A percentile compares a stretch with the other conserved stretches of the same genome.
Conservation (phyloP, 106 monocot species). For the Acorus gramineus region DNA sequence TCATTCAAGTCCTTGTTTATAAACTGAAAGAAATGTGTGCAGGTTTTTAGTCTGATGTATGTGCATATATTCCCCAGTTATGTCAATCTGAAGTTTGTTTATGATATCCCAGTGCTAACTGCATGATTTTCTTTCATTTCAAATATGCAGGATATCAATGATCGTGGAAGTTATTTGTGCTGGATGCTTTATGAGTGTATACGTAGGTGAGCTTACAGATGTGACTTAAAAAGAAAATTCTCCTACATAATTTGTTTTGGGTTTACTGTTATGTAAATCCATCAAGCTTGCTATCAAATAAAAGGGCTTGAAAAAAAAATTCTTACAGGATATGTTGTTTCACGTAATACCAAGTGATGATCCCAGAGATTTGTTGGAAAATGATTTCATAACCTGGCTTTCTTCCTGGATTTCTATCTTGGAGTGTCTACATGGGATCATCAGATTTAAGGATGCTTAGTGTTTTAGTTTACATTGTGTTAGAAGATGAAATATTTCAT, state of each 20-base stretch:
- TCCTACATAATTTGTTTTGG: neutral
- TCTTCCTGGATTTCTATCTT: too few species aligned
- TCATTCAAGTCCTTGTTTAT: too few species aligned
- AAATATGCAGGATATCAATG: constrained; percentile 59
- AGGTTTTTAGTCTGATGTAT: neutral
- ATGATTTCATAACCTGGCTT: too few species aligned
- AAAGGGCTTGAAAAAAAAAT: too few species aligned
- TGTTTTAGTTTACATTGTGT: too few species aligned
- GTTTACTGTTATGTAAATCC: neutral
- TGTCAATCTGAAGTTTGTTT: neutral
- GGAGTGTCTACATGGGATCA: too few species aligned
- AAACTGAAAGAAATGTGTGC: too few species aligned
- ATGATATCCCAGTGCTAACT: neutral
- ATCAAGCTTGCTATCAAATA: neutral
- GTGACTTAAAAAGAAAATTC: neutral
- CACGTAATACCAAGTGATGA: too few species aligned
- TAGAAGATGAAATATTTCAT: too few species aligned
- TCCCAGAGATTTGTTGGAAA: too few species aligned
- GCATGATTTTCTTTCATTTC: neutral
- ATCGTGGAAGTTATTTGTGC: constrained; percentile 63
- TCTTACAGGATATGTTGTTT: too few species aligned
- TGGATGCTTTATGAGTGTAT: constrained; percentile 75
- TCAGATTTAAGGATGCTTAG: too few species aligned
- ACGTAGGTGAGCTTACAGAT: constrained; percentile 45
- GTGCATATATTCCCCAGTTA: neutral